Percentiles rank a stretch among this genome's conserved stretches.
Evolutionary conservation across 495 filamentous ascomycete species (phyloP).

Genomic region (Podospora australis): DNA sequence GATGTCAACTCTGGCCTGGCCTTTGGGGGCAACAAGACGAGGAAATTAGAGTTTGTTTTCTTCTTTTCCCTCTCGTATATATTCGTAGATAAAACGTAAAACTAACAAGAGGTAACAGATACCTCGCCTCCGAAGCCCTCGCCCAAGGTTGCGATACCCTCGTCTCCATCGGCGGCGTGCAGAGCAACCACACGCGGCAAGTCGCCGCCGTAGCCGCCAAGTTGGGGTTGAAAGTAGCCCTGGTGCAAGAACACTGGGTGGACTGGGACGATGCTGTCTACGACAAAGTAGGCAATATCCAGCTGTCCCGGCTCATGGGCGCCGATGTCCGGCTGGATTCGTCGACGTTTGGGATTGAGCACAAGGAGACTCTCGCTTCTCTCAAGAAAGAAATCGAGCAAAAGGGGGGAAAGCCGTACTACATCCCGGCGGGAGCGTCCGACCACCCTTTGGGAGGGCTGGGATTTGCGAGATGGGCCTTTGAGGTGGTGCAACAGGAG

Average conservation of each 20-base stretch:
- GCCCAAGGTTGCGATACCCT: conserved; percentile 48
- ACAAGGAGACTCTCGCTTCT: conserved; percentile 45
- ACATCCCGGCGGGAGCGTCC: conserved; percentile 58
- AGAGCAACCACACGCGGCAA: conserved; percentile 60
- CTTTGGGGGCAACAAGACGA: conserved; percentile 60
- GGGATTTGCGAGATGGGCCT: conserved; percentile 59
- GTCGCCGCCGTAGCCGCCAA: conserved; percentile 52
- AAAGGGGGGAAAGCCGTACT: conserved; percentile 51
- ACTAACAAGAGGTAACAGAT: too few species aligned
- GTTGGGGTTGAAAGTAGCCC: conserved; percentile 45
- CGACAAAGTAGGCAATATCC: conserved; percentile 54
- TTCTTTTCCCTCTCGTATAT: too few species aligned
- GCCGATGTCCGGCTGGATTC: conserved; percentile 48
- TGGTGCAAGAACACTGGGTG: conserved; percentile 61
- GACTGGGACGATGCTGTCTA: conserved; percentile 47
- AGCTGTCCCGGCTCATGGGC: conserved; percentile 56
- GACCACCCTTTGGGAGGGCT: conserved; percentile 60
- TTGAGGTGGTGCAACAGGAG: conserved; percentile 56
- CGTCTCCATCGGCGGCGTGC: conserved; percentile 57
- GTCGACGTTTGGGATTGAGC: conserved; percentile 52
- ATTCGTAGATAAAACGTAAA: too few species aligned
- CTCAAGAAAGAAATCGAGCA: conserved; percentile 41
- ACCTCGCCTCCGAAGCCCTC: conserved; percentile 52
- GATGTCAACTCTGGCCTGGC: conserved; percentile 57
- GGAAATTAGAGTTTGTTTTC: conserved; percentile 53